Evolutionary conservation across 2,329 filamentous ascomycete genomes (phyloP).

Genomic region (Arthroderma sp.): DNA sequence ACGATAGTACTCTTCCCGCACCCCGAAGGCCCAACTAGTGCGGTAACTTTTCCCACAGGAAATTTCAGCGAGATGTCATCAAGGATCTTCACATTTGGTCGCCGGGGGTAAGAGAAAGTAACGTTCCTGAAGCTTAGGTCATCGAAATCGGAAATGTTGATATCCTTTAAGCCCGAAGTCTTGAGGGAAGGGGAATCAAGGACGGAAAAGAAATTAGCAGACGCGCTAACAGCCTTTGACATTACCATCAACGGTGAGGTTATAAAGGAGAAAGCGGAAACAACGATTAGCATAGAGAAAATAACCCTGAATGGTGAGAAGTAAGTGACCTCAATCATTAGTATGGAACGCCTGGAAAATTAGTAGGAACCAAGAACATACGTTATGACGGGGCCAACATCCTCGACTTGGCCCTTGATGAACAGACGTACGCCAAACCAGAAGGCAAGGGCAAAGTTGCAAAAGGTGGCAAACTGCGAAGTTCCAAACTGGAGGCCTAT

Average conservation of each 20-base stretch:
- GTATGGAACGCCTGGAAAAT: neutral
- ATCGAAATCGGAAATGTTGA: constrained; percentile 36
- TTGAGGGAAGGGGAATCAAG: constrained; percentile 17
- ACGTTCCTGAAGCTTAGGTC: constrained; percentile 52
- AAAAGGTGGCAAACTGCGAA: constrained; percentile 25
- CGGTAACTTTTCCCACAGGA: constrained; percentile 26
- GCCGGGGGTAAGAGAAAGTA: constrained; percentile 56
- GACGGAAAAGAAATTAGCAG: constrained; percentile 20
- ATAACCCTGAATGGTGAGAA: constrained; percentile 16
- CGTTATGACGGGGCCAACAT: constrained; percentile 26
- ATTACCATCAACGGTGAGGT: constrained; percentile 21
- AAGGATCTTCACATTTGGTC: constrained; percentile 24
- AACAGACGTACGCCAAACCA: constrained; percentile 27
- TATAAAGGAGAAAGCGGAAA: constrained; percentile 8
- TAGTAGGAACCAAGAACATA: constrained; percentile 9
- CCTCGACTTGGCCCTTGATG: constrained; percentile 20
- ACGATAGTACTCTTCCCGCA: constrained; percentile 36
- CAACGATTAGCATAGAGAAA: constrained; percentile 20
- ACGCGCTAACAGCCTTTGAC: constrained; percentile 22
- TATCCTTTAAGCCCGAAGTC: constrained; percentile 31
- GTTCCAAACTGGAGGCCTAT: constrained; percentile 21
- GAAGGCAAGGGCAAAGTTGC: constrained; percentile 24
- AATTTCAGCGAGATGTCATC: constrained; percentile 23
- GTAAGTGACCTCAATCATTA: neutral
- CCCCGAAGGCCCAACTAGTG: constrained; percentile 34